Evolutionary conservation across 73 alveolate genomes (phyloP), one percentile per base, ranked within the genome.

Genomic region (Paramecium tetraurelia): DNA sequence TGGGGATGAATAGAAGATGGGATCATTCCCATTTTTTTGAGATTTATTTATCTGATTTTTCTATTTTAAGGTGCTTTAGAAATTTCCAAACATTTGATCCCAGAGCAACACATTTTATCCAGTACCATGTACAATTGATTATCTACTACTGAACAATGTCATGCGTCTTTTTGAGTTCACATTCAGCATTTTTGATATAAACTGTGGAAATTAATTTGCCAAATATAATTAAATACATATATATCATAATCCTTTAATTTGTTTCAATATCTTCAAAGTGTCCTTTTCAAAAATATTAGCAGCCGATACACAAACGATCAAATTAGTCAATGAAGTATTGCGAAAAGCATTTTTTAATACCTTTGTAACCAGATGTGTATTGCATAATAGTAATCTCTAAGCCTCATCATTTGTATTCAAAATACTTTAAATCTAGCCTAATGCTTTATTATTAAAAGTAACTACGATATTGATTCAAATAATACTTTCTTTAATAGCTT

Each of bases 51-150:
- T 53, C 31, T 53, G n/a, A 53, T 53, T 53, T 53, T 53, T 53
- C 31, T 53, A 18, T 53, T 22, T 53, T 53, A 53, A 5, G 3
- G 69, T 18, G 22, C 33, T 53, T 53, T 27, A 20, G 16, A 72
- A 72, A 72, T 72, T 40, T 20, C 86, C 86, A 72, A 36, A 72
- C 86, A 72, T 72, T 29, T 72, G 16, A 40, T 72, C 59, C 86
- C 86, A 72, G 36, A 43, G 14, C 18, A 72, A 43, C 2, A 72
- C 5, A 9, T 33, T 33, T 72, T 36, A 43, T 21, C 59, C 46
- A 72, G n/a, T 72, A 33, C 36, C 68, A 7, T 36, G 8, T 4
- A 72, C 59, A 16, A 36, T 72, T 4, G 86, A 72, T 72, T 72
- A 33, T 11, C 58, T 33, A 72, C 68, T 36, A 36, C 59, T 72